phyloP scores from a whole-genome alignment of 1,139 yeast species.

The Suhomyces bribrorum region DNA sequence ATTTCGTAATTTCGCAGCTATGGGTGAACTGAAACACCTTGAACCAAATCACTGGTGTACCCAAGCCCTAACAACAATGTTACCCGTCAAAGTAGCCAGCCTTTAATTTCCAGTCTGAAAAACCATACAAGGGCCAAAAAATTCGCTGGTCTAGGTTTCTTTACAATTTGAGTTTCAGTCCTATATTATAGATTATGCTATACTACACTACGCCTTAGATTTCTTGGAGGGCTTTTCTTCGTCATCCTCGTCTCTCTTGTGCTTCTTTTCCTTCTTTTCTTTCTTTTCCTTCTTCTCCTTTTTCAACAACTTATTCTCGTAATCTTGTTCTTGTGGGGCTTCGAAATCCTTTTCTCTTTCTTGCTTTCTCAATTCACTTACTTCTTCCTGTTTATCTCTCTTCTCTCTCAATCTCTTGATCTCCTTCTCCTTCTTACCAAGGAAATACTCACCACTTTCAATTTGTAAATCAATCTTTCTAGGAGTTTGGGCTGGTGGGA shows the following conservation, averaged over 20 bases:
- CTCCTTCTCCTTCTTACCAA: constrained; percentile 81
- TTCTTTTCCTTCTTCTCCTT: constrained; percentile 32
- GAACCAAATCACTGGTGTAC: no score
- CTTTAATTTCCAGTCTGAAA: no score
- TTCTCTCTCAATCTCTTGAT: constrained; percentile 72
- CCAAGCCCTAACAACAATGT: no score
- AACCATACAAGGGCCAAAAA: no score
- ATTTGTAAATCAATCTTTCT: constrained; percentile 96
- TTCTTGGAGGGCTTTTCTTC: constrained; percentile 9
- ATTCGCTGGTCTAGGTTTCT: no score
- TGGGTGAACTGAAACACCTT: no score
- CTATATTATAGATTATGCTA: not conserved
- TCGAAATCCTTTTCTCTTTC: constrained; percentile 78
- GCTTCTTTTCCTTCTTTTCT: constrained; percentile 18
- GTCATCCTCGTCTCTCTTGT: constrained; percentile 15
- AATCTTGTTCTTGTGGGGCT: constrained; percentile 58
- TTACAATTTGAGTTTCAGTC: not conserved
- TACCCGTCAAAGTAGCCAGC: no score
- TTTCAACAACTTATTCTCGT: constrained; percentile 19
- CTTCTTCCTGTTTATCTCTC: constrained; percentile 74
- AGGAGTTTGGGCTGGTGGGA: constrained; percentile 98
- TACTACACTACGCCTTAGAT: constrained; percentile 4
- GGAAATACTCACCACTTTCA: constrained; percentile 97
- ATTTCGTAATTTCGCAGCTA: no score
- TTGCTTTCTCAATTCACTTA: constrained; percentile 60